These are phyloP conservation scores for Colletotrichum noveboracense DNA, from an alignment of 2,329 filamentous ascomycete genomes.

Conservation along the genomic window DNA sequence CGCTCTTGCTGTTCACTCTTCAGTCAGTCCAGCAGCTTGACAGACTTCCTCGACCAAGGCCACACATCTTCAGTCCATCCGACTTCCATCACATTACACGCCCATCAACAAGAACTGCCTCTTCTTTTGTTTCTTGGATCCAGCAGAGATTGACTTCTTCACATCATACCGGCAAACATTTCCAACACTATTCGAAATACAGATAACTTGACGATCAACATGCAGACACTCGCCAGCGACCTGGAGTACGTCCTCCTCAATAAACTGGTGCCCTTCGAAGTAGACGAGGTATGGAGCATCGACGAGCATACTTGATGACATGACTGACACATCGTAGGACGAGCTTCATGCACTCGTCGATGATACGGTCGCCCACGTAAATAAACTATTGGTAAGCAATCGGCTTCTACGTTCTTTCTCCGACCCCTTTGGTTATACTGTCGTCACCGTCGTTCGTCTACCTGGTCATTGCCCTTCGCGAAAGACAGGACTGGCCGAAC, in stretches of 20 bases:
- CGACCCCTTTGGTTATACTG: background rate
- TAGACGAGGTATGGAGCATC: background rate
- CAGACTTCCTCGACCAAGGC: background rate
- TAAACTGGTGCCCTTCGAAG: background rate
- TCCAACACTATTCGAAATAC: background rate
- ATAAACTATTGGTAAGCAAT: background rate
- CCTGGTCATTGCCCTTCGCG: background rate
- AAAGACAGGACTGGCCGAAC: background rate
- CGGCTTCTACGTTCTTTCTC: background rate
- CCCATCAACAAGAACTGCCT: background rate
- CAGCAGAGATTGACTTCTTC: background rate
- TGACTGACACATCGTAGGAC: background rate
- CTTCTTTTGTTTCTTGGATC: background rate
- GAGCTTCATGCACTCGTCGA: background rate
- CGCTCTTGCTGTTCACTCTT: background rate
- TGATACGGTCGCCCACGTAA: background rate
- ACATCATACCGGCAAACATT: background rate
- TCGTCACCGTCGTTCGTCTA: background rate
- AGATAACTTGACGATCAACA: background rate
- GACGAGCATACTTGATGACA: background rate
- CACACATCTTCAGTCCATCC: background rate
- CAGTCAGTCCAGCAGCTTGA: background rate
- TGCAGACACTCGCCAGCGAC: background rate
- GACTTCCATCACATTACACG: background rate
- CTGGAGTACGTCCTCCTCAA: background rate